Evolutionary conservation across 768 basidiomycete species (phyloP).

Genomic region (Suillus variegatus): DNA sequence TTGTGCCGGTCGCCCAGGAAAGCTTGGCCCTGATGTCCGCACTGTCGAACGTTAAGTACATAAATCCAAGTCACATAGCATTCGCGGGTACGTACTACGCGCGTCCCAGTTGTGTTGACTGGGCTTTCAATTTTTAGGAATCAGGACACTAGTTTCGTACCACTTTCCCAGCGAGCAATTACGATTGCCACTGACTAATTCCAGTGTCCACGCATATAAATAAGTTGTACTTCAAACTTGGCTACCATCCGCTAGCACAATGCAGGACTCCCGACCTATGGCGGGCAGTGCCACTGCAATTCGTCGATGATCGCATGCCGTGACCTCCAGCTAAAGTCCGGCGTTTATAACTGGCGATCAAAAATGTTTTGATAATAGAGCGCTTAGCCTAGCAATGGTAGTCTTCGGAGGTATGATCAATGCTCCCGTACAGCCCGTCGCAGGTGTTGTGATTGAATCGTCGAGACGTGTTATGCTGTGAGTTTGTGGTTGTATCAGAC

Average conservation of each 20-base stretch:
- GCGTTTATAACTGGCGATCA: conserved; percentile 12
- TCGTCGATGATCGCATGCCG: background rate
- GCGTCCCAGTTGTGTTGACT: background rate
- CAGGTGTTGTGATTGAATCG: conserved; percentile 18
- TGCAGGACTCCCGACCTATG: background rate
- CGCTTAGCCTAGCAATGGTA: conserved; percentile 12
- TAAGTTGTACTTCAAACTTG: background rate
- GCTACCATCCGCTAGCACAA: background rate
- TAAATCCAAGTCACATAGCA: background rate
- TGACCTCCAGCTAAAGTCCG: conserved; percentile 8
- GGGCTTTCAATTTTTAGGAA: background rate
- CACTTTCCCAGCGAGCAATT: background rate
- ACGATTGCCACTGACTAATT: background rate
- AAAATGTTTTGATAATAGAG: conserved; percentile 9
- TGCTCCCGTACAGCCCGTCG: conserved; percentile 38
- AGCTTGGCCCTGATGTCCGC: background rate
- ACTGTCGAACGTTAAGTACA: background rate
- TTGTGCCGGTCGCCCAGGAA: background rate
- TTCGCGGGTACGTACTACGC: background rate
- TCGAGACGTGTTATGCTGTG: conserved; percentile 18
- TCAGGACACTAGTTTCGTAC: background rate
- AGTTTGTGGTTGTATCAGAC: conserved; percentile 14
- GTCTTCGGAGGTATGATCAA: conserved; percentile 22
- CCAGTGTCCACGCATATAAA: conserved; percentile 1
- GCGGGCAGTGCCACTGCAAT: conserved; percentile 2